Conservation (phyloP, 495 filamentous ascomycete species). For the Penicillium cinerascens region DNA sequence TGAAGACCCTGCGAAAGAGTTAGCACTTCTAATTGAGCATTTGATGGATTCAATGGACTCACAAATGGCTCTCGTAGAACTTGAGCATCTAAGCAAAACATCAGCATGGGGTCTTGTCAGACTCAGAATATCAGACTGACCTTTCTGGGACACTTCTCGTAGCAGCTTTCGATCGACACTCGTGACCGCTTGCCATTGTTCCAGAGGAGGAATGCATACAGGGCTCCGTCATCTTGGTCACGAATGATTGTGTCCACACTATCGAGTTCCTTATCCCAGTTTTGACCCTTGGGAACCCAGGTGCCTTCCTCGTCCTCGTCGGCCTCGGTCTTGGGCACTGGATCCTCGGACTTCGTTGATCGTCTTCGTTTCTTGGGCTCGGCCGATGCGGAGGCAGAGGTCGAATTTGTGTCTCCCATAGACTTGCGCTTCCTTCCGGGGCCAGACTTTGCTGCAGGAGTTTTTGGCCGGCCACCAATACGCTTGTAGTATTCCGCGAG, state of each 20-base stretch:
- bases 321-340: constrained; percentile 11
- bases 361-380: constrained; percentile 25
- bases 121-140: constrained; percentile 11
- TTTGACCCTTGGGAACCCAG: constrained; percentile 51
- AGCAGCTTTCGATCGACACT: constrained; percentile 36
- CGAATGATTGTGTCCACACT: constrained; percentile 56
- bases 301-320: not conserved
- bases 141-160: constrained; percentile 39
- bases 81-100: constrained; percentile 35
- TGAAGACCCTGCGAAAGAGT: constrained; percentile 35
- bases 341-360: constrained; percentile 19
- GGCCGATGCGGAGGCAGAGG: constrained; percentile 13
- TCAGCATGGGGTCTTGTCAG: constrained; percentile 11
- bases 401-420: constrained; percentile 28
- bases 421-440: constrained; percentile 40
- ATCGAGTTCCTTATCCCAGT: constrained; percentile 56
- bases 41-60: constrained; percentile 13
- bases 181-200: constrained; percentile 46
- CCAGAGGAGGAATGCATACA: constrained; percentile 56
- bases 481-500: constrained; percentile 52
- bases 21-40: constrained; percentile 10
- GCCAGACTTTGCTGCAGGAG: constrained; percentile 17
- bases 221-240: constrained; percentile 31
- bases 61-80: constrained; percentile 48
- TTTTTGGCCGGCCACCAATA: constrained; percentile 55